phyloP scores from a whole-genome alignment of 75 land plant genomes.

The Pinus albicaulis region DNA sequence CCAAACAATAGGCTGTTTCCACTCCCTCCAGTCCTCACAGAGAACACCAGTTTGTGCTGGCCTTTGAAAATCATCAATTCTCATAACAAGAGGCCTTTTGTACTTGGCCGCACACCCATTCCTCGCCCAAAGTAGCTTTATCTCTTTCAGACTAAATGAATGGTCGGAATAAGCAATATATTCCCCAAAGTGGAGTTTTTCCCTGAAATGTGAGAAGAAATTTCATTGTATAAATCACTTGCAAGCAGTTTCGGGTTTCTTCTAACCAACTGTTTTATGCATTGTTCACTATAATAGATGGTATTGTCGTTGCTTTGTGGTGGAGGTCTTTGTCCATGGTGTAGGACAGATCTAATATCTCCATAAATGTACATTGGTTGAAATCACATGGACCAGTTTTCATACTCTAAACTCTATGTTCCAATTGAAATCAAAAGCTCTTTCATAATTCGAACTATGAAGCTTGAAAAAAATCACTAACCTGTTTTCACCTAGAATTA shows the following conservation, averaged over 20 bases:
- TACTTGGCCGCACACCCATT: conserved; percentile 59
- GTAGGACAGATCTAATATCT: not conserved
- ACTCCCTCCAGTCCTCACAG: conserved; percentile 85
- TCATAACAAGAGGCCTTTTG: conserved; percentile 55
- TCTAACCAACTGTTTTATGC: not conserved
- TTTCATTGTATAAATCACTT: not conserved
- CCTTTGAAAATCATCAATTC: conserved; percentile 79
- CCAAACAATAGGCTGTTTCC: conserved; percentile 86
- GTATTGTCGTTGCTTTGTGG: no score
- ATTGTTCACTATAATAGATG: not conserved
- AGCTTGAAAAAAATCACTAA: conserved; percentile 43
- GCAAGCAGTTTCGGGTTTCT: not conserved
- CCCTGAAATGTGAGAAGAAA: conserved; percentile 30
- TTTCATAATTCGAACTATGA: not conserved
- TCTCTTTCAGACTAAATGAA: conserved; percentile 73
- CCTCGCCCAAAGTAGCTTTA: conserved; percentile 81
- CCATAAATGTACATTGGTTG: not conserved
- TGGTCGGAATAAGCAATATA: conserved; percentile 70
- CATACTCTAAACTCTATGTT: not conserved
- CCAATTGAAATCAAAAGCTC: not conserved
- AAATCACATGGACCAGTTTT: not conserved
- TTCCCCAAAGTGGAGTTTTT: conserved; percentile 74
- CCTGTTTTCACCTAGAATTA: conserved; percentile 89
- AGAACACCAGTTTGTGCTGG: conserved; percentile 70
- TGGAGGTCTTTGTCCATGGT: no score